These are phyloP conservation scores for Clarireedia paspali DNA, from an alignment of 2,329 filamentous ascomycete species.

Conservation along the genomic window DNA sequence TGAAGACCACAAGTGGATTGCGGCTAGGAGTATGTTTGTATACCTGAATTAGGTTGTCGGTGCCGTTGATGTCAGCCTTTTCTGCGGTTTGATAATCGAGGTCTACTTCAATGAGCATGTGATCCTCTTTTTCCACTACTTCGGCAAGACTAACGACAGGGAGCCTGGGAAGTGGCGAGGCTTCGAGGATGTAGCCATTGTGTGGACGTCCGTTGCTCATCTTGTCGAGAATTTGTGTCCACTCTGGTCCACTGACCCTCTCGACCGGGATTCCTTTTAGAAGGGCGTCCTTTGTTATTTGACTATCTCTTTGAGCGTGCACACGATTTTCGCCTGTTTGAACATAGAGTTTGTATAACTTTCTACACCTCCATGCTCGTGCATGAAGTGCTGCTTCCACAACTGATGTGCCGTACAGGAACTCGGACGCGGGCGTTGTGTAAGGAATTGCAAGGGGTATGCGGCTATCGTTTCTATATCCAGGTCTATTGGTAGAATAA, in stretches of 20 bases:
- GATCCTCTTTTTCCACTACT: conserved; percentile 19
- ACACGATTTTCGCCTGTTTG: conserved; percentile 51
- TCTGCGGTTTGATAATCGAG: conserved; percentile 65
- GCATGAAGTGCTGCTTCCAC: conserved; percentile 72
- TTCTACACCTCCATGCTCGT: conserved; percentile 45
- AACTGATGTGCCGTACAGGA: conserved; percentile 77
- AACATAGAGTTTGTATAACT: conserved; percentile 79
- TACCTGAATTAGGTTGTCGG: conserved; percentile 40
- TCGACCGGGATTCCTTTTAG: conserved; percentile 46
- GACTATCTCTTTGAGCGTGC: conserved; percentile 37
- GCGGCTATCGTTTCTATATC: conserved; percentile 16
- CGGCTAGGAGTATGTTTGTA: conserved; percentile 31
- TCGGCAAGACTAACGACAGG: conserved; percentile 52
- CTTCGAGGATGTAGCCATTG: conserved; percentile 83
- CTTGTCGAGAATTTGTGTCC: conserved; percentile 68
- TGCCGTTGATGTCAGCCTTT: conserved; percentile 67
- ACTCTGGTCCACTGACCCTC: conserved; percentile 46
- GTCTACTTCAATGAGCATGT: conserved; percentile 39
- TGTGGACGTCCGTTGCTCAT: conserved; percentile 79
- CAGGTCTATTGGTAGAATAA: background rate
- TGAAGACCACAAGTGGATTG: conserved; percentile 63
- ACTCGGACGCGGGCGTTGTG: conserved; percentile 82
- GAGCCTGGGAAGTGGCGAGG: conserved; percentile 69
- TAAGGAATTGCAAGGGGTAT: conserved; percentile 46
- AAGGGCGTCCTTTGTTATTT: conserved; percentile 40